Base-by-base conservation (phyloP, 495 filamentous ascomycete genomes). In the Cryomyces minteri region DNA sequence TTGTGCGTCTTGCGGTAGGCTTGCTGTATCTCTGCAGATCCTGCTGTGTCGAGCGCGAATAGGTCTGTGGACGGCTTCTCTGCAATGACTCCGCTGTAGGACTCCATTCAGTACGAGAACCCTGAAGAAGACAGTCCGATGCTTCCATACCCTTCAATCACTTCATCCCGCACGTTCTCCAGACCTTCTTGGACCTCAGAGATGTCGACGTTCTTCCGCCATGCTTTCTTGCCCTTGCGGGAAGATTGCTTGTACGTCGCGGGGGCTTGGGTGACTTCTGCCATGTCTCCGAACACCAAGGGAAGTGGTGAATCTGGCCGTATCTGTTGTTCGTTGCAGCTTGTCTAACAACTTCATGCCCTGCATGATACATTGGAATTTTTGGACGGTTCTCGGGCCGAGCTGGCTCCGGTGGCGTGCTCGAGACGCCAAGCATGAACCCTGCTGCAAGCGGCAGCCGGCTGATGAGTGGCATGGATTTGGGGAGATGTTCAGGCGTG, bases 131-230 rank as follows among this genome's bases (percentile, higher is more conserved):
- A 41, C 33, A 12, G 31, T 32, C 39, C 37, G 33, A 49, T 67
- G 28, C 40, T 12, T 9, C 28, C 25, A 30, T 72, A 88, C 88
- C 85, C 87, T 69, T 77, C 74, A 48, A 92, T 84, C 51, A 92
- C 77, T 66, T 94, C 85, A 39, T 88, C 82, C 49, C 87, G 82
- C 51, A 86, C 66, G 49, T 79, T 64, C 46, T 92, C 82, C 39
- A 98, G 74, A 39, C 92, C 90, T 50, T 79, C 67, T 51, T 85
- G 72, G 28, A 98, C 70, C 45, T 90, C 79, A 10, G 83, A 76
- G 41, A 96, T 71, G 62, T 98, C 86, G 55, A 96, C 83, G 67
- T 98, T 92, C 62, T 96, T 98, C 52, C 90, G 72, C 90, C 90
- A 98, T 14, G 90, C 90, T 63, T 88, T 94, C 67, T 98, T 98